These are phyloP conservation scores for Chamaecrista fasciculata DNA, from an alignment of 306 rosid species.

Conservation along the genomic window DNA sequence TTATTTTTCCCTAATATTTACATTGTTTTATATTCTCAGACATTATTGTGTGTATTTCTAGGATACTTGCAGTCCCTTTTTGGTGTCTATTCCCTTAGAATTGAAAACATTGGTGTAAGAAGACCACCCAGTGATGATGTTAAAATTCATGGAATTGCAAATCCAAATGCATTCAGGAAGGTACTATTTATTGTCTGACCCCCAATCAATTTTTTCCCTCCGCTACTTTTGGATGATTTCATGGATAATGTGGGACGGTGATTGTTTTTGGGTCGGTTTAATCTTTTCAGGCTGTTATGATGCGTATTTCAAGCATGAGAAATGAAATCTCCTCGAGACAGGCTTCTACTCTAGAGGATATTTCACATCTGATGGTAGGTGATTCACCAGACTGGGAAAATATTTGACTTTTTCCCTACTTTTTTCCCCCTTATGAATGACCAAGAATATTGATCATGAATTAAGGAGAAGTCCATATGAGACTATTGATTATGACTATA, in stretches of 20 bases:
- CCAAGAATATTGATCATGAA: neutral
- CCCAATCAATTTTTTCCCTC: neutral
- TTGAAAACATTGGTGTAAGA: slow-evolving; percentile 82
- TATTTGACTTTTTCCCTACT: neutral
- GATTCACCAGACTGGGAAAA: slow-evolving; percentile 17
- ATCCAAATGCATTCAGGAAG: slow-evolving; percentile 85
- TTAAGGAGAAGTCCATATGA: neutral
- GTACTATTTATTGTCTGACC: slow-evolving; percentile 33
- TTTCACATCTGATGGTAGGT: slow-evolving; percentile 54
- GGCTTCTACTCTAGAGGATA: slow-evolving; percentile 52
- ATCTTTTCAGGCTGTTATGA: slow-evolving; percentile 75
- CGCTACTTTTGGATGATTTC: neutral
- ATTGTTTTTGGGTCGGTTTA: slow-evolving; percentile 16
- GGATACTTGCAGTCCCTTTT: slow-evolving; percentile 86
- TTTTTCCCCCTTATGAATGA: slow-evolving; percentile 8
- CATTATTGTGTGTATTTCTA: slow-evolving; percentile 24
- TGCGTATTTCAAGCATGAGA: slow-evolving; percentile 68
- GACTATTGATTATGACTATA: slow-evolving; percentile 7
- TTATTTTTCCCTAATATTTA: neutral
- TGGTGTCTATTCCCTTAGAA: slow-evolving; percentile 81
- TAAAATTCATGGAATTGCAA: slow-evolving; percentile 79
- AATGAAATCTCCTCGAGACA: slow-evolving; percentile 58
- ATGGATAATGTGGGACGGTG: neutral
- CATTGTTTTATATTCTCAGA: slow-evolving; percentile 24
- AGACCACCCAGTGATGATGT: slow-evolving; percentile 90